A percentile compares a stretch with the other conserved stretches of the same genome.
Evolutionary conservation across 2,329 filamentous ascomycete genomes (phyloP).

Genomic region (Pleomassaria siparia): DNA sequence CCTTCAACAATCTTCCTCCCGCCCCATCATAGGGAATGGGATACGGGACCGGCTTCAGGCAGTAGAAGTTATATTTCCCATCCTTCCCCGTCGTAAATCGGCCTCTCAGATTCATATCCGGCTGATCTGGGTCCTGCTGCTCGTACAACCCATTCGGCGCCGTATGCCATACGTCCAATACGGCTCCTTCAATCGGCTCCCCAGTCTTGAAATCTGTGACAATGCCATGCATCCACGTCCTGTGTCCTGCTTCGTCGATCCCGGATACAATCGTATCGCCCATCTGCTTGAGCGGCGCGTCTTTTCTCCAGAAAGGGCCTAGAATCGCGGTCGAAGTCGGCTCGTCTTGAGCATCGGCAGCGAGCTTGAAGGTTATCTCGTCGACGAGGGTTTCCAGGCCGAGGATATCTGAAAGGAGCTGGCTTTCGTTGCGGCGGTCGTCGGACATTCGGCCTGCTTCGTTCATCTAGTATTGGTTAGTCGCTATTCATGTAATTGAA

Average conservation of each 20-base stretch:
- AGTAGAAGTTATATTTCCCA: conserved; percentile 60
- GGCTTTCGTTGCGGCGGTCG: conserved; percentile 64
- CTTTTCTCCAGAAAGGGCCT: conserved; percentile 79
- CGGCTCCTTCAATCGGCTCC: conserved; percentile 64
- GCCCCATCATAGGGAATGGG: conserved; percentile 61
- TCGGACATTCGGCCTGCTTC: conserved; percentile 65
- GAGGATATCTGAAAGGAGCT: conserved; percentile 60
- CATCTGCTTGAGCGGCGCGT: conserved; percentile 70
- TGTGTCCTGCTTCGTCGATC: conserved; percentile 51
- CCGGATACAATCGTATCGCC: conserved; percentile 65
- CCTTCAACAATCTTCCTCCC: conserved; percentile 58
- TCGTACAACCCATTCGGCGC: conserved; percentile 69
- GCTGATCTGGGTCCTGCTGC: conserved; percentile 71
- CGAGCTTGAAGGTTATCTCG: conserved; percentile 73
- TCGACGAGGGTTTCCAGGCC: conserved; percentile 67
- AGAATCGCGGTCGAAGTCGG: conserved; percentile 77
- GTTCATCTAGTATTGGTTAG: conserved; percentile 50
- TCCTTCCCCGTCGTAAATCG: conserved; percentile 68
- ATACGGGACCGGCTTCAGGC: conserved; percentile 49
- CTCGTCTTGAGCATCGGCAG: conserved; percentile 51
- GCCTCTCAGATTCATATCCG: conserved; percentile 73
- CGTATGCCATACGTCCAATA: conserved; percentile 78
- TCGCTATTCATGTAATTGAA: conserved; percentile 6
- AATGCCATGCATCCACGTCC: conserved; percentile 66
- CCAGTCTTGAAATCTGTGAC: conserved; percentile 62